These are phyloP conservation scores for Calonectria pseudoturangicola DNA, from an alignment of 2,329 filamentous ascomycete species.

Conservation along the genomic window DNA sequence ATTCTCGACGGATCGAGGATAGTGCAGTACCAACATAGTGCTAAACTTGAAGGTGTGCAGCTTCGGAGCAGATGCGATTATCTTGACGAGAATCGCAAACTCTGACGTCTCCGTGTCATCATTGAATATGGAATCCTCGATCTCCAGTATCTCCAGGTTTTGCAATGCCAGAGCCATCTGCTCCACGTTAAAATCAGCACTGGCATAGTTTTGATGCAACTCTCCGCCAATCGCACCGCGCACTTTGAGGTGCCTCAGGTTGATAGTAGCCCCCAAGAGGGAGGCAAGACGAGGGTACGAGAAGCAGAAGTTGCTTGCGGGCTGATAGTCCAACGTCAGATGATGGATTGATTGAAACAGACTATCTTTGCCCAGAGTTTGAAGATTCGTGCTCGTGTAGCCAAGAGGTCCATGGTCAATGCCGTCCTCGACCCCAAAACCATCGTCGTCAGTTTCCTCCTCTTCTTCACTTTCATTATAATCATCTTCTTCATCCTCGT, in stretches of 20 bases:
- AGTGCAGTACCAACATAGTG: neutral
- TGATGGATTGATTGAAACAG: neutral
- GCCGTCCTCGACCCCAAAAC: neutral
- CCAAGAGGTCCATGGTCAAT: neutral
- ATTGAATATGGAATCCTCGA: neutral
- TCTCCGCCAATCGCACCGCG: neutral
- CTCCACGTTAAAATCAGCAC: neutral
- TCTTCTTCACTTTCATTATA: neutral
- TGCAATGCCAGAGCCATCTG: neutral
- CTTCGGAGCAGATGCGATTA: neutral
- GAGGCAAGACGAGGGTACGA: neutral
- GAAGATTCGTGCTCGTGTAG: neutral
- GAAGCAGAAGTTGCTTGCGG: neutral
- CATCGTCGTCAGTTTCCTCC: neutral
- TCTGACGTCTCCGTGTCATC: neutral
- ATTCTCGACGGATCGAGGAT: neutral
- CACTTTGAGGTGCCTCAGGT: constrained; percentile 8
- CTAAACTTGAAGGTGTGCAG: constrained; percentile 3
- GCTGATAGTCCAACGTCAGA: neutral
- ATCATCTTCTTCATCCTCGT: neutral
- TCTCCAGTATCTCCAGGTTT: neutral
- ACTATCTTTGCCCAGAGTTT: neutral
- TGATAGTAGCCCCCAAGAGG: neutral
- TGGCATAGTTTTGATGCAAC: neutral
- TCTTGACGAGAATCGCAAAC: neutral